phyloP scores from a whole-genome alignment of 1,284 basidiomycete genomes.

The Apiotrichum laibachii region DNA sequence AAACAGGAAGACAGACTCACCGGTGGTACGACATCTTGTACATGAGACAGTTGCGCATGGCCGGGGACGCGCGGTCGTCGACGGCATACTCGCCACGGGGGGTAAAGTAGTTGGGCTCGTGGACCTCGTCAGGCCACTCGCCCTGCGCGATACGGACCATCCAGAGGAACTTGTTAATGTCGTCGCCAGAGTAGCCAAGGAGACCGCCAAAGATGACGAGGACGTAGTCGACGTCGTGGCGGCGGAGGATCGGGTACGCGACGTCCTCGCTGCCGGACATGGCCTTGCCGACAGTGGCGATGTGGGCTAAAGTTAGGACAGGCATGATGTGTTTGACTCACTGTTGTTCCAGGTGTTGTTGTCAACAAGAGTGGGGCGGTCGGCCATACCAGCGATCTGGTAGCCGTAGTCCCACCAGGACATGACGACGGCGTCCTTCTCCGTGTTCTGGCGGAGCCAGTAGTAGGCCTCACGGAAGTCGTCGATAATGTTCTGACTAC shows the following conservation, averaged over 20 bases:
- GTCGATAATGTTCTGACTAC: constrained; percentile 92
- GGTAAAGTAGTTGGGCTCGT: constrained; percentile 92
- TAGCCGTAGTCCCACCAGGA: constrained; percentile 99
- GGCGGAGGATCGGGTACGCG: constrained; percentile 91
- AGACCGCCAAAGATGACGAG: constrained; percentile 97
- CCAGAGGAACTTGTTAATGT: constrained; percentile 99
- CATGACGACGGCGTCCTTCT: constrained; percentile 88
- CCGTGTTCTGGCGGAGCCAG: constrained; percentile 95
- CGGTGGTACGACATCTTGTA: constrained; percentile 98
- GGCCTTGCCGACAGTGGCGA: constrained; percentile 94
- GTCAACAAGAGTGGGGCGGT: constrained; percentile 78
- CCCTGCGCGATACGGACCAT: constrained; percentile 98
- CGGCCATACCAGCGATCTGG: constrained; percentile 98
- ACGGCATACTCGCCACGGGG: constrained; percentile 90
- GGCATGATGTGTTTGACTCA: constrained; percentile 57
- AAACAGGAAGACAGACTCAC: constrained; percentile 52
- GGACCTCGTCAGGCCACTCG: constrained; percentile 97
- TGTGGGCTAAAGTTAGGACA: constrained; percentile 56
- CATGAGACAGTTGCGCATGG: constrained; percentile 98
- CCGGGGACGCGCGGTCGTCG: constrained; percentile 76
- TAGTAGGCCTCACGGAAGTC: constrained; percentile 99
- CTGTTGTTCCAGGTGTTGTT: constrained; percentile 99
- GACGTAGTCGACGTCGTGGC: constrained; percentile 98
- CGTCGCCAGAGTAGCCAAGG: constrained; percentile 95
- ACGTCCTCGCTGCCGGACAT: constrained; percentile 94